Percentiles rank a stretch among this genome's conserved stretches.
Conservation (phyloP, 371 early-diverging fungal species). For the Rhizomucor miehei region DNA sequence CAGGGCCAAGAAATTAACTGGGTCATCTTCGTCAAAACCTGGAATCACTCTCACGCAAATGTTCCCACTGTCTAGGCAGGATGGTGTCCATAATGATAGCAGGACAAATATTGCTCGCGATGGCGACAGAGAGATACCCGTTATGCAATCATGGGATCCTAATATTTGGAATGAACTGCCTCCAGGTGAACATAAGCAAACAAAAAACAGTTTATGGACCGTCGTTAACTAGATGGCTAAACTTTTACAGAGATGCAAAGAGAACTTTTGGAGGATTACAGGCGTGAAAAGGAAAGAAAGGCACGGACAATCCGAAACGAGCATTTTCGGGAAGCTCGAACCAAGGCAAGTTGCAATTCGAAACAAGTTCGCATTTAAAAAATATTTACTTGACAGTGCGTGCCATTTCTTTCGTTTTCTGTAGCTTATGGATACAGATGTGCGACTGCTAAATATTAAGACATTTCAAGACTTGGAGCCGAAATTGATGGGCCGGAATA, state of each 20-base stretch:
- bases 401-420: no score
- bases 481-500: constrained; percentile 22
- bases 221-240: neutral
- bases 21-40: no score
- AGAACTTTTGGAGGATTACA: constrained; percentile 15
- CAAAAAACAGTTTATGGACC: neutral
- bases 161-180: constrained; percentile 31
- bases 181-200: constrained; percentile 14
- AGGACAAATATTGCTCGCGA: neutral
- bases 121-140: neutral
- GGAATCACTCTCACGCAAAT: constrained; percentile 13
- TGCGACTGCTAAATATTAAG: neutral
- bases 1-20: no score
- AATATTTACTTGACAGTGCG: no score
- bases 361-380: no score
- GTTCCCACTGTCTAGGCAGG: neutral
- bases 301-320: constrained; percentile 7
- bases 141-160: constrained; percentile 15
- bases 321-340: constrained; percentile 12
- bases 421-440: neutral
- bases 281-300: constrained; percentile 6
- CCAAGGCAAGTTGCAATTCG: constrained; percentile 4
- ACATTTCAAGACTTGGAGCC: constrained; percentile 12
- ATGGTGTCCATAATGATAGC: neutral
- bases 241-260: constrained; percentile 15